phyloP scores from a whole-genome alignment of 164 flowering plant genomes.

The Piper longum region DNA sequence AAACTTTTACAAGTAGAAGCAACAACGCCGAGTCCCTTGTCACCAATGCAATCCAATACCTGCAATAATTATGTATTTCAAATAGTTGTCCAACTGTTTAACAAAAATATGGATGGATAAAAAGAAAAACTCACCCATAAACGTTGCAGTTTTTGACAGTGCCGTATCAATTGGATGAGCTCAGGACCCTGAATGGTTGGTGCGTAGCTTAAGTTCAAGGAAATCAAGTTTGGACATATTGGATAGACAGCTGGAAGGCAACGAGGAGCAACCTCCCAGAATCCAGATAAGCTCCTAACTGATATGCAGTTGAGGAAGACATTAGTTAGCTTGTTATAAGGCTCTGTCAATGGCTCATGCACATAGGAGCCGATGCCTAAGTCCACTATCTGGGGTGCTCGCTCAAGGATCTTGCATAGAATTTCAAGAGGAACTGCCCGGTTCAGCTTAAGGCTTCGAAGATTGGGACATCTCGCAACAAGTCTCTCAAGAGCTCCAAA shows the following conservation, averaged over 20 bases:
- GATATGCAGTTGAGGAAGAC: conserved; percentile 35
- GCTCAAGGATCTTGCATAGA: conserved; percentile 38
- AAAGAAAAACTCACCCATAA: conserved; percentile 46
- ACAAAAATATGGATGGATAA: conserved; percentile 1
- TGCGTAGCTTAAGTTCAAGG: conserved; percentile 76
- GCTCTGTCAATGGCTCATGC: conserved; percentile 37
- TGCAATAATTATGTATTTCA: conserved; percentile 15
- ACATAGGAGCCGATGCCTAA: conserved; percentile 55
- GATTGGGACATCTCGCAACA: conserved; percentile 65
- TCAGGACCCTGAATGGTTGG: conserved; percentile 38
- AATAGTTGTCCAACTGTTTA: neutral
- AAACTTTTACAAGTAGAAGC: conserved; percentile 69
- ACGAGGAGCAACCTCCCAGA: conserved; percentile 45
- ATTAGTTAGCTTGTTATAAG: conserved; percentile 19
- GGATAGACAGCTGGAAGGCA: conserved; percentile 45
- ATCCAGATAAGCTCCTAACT: conserved; percentile 71
- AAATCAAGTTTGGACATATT: conserved; percentile 45
- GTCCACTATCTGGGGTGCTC: conserved; percentile 67
- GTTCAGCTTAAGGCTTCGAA: conserved; percentile 50
- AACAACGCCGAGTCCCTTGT: conserved; percentile 62
- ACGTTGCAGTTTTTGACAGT: conserved; percentile 61
- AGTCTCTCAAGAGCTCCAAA: conserved; percentile 61
- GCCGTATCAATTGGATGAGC: conserved; percentile 40
- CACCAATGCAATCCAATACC: conserved; percentile 77
- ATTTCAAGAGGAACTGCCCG: conserved; percentile 49